Evolutionary conservation across 192 early-diverging fungal species (phyloP).

Genomic region (Pilaira anomala): DNA sequence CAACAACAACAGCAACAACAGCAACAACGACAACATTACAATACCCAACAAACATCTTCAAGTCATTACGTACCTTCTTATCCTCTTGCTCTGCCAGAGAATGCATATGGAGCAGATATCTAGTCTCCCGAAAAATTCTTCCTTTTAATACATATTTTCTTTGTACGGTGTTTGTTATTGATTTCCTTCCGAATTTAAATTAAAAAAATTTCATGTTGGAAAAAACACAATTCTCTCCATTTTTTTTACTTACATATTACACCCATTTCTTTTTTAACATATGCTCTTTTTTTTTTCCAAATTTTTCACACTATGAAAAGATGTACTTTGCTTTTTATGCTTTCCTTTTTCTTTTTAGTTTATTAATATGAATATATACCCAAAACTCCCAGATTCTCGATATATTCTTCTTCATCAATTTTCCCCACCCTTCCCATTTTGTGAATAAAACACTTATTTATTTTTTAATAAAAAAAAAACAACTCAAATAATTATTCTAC

Average conservation of each 20-base stretch:
- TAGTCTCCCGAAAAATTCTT: conserved; percentile 1
- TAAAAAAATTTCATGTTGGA: too few relatives aligned
- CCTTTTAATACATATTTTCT: conserved; percentile 1
- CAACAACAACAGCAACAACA: conserved; percentile 5
- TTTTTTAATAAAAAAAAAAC: conserved; percentile 4
- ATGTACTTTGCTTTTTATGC: not conserved
- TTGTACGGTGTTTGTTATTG: not conserved
- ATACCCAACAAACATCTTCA: not conserved
- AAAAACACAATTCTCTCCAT: not conserved
- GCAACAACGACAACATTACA: not conserved
- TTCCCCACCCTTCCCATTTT: not conserved
- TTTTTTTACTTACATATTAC: not conserved
- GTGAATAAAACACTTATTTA: not conserved
- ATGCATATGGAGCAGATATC: conserved; percentile 12
- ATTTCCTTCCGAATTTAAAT: not conserved
- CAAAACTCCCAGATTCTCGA: not conserved
- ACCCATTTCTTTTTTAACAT: not conserved
- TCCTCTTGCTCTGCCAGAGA: conserved; percentile 9
- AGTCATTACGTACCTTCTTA: conserved; percentile 13
- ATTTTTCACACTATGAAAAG: not conserved
- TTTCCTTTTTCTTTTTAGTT: not conserved
- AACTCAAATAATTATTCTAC: not conserved
- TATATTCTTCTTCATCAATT: not conserved
- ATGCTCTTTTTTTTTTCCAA: not conserved
- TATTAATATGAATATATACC: conserved; percentile 10